Conservation (phyloP, 2,329 filamentous ascomycete species). For the Lasiodiplodia theobromae region DNA sequence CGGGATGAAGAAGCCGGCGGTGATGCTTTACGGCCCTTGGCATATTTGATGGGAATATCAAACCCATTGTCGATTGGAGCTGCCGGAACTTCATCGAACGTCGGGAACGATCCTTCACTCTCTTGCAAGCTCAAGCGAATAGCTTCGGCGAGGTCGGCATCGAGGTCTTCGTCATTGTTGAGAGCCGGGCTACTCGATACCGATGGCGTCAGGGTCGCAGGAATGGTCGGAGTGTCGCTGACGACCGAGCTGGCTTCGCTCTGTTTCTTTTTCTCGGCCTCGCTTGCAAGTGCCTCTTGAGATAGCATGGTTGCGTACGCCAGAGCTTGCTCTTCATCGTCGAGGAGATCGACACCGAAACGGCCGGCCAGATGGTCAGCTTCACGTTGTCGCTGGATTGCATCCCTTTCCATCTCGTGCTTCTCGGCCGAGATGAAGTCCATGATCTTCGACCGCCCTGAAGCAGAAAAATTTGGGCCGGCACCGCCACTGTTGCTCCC, state of each 20-base stretch:
- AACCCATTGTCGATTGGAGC: slow-evolving; percentile 35
- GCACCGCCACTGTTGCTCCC: slow-evolving; percentile 66
- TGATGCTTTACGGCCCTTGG: slow-evolving; percentile 43
- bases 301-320: slow-evolving; percentile 69
- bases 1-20: slow-evolving; percentile 31
- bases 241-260: slow-evolving; percentile 48
- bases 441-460: slow-evolving; percentile 72
- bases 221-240: slow-evolving; percentile 41
- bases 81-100: background rate
- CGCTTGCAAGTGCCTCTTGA: slow-evolving; percentile 62
- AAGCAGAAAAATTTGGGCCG: slow-evolving; percentile 60
- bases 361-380: slow-evolving; percentile 74
- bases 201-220: slow-evolving; percentile 42
- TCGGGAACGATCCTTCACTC: slow-evolving; percentile 29
- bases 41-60: slow-evolving; percentile 56
- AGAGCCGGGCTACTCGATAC: slow-evolving; percentile 40
- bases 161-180: slow-evolving; percentile 57
- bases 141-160: slow-evolving; percentile 68
- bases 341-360: slow-evolving; percentile 81
- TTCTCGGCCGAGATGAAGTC: slow-evolving; percentile 89
- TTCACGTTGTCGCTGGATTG: slow-evolving; percentile 70
- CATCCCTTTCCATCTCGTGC: slow-evolving; percentile 78
- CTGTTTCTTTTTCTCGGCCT: slow-evolving; percentile 54
- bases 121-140: slow-evolving; percentile 60
- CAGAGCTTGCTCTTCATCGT: slow-evolving; percentile 67